These are phyloP conservation scores for Gastrolobium villosum DNA, from an alignment of 306 rosid genomes.

Conservation along the genomic window DNA sequence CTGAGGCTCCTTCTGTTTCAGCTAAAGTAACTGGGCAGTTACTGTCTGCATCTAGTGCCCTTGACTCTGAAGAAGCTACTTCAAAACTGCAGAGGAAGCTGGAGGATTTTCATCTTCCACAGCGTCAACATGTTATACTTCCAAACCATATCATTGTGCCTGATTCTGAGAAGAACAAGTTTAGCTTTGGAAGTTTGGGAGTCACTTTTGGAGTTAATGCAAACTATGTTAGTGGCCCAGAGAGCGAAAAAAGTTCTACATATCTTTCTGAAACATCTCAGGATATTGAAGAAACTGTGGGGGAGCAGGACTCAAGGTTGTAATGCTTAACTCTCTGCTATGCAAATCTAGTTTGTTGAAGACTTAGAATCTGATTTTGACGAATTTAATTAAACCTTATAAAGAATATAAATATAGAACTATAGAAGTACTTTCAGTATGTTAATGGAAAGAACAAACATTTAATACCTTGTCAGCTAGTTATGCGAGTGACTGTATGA, in stretches of 20 bases:
- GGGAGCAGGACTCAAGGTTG: constrained; percentile 81
- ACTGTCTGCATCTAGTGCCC: constrained; percentile 62
- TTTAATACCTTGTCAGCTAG: neutral
- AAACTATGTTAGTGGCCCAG: constrained; percentile 58
- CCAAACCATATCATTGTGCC: constrained; percentile 93
- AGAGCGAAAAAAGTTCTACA: constrained; percentile 78
- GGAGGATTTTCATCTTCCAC: constrained; percentile 74
- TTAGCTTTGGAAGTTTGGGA: constrained; percentile 97
- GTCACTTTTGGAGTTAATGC: constrained; percentile 68
- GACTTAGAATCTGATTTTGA: constrained; percentile 24
- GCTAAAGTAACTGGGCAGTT: constrained; percentile 55
- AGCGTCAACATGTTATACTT: constrained; percentile 88
- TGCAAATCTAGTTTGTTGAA: constrained; percentile 15
- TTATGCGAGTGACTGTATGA: neutral
- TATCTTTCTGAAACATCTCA: constrained; percentile 76
- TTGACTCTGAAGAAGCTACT: constrained; percentile 74
- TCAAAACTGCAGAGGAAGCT: constrained; percentile 75
- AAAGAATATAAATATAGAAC: constrained; percentile 27
- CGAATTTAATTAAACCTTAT: constrained; percentile 3
- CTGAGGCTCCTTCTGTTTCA: constrained; percentile 60
- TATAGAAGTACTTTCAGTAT: neutral
- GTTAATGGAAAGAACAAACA: constrained; percentile 4
- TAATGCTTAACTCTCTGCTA: constrained; percentile 37
- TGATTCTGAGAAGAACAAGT: constrained; percentile 91
- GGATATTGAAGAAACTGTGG: constrained; percentile 73